Conservation (phyloP, 1,139 yeast genomes). For the Meyerozyma guilliermondii region DNA sequence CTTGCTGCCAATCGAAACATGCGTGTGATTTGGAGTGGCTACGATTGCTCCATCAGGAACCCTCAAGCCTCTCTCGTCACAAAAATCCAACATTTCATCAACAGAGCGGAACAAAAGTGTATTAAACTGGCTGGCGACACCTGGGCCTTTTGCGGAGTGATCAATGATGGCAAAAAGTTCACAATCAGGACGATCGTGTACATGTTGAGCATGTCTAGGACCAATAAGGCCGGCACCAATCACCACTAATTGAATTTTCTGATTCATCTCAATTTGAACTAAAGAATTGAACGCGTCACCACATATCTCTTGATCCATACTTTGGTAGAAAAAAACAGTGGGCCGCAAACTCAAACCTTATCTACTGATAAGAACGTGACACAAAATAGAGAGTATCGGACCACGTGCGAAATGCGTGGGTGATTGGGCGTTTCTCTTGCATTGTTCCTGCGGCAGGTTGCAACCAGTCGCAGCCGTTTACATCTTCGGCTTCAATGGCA, state of each 20-base stretch:
- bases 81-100: slow-evolving; percentile 22
- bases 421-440: neutral
- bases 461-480: slow-evolving; percentile 1
- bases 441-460: neutral
- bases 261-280: neutral
- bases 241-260: slow-evolving; percentile 9
- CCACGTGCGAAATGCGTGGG: neutral
- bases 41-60: slow-evolving; percentile 41
- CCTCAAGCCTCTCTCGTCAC: slow-evolving; percentile 17
- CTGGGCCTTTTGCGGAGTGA: slow-evolving; percentile 36
- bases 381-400: neutral
- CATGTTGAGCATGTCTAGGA: slow-evolving; percentile 21
- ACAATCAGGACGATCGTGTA: slow-evolving; percentile 20
- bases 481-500: slow-evolving; percentile 4
- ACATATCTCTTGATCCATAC: neutral
- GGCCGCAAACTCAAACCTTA: neutral
- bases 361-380: neutral
- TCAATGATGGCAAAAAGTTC: slow-evolving; percentile 33
- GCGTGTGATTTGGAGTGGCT: slow-evolving; percentile 42
- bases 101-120: slow-evolving; percentile 24
- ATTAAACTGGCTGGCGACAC: slow-evolving; percentile 20
- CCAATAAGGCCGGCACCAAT: slow-evolving; percentile 23
- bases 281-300: neutral
- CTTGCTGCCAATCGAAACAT: slow-evolving; percentile 27
- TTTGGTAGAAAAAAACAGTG: neutral